Conservation (phyloP, 257 asterid genomes). For the Nicotiana noctiflora region DNA sequence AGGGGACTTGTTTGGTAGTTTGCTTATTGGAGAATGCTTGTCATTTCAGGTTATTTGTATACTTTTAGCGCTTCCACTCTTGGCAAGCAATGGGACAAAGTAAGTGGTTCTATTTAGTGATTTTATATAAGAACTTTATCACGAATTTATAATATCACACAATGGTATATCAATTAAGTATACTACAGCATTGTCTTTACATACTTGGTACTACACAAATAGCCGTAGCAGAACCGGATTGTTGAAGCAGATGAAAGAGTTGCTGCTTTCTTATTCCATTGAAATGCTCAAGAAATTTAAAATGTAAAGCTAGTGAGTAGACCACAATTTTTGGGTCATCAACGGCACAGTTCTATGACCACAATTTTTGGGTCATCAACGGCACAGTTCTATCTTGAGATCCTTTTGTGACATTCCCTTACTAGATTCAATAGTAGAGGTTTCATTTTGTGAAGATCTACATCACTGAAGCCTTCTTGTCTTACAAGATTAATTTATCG, state of each 20-base stretch:
- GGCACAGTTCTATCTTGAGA: neutral
- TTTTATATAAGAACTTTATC: neutral
- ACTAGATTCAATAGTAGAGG: neutral
- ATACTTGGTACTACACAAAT: neutral
- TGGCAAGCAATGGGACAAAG: slow-evolving; percentile 78
- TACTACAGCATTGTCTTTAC: neutral
- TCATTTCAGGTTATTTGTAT: slow-evolving; percentile 71
- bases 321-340: neutral
- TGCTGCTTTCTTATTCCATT: neutral
- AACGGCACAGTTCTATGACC: neutral
- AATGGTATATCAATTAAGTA: neutral
- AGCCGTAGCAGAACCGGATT: neutral
- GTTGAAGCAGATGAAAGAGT: neutral
- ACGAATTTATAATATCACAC: neutral
- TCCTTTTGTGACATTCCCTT: neutral
- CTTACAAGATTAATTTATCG: neutral
- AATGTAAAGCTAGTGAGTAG: neutral
- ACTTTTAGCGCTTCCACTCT: slow-evolving; percentile 86
- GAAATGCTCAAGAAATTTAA: neutral
- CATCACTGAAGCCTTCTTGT: neutral
- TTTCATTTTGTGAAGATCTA: neutral
- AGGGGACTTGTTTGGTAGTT: neutral
- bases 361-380: neutral
- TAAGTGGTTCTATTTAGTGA: slow-evolving; percentile 25
- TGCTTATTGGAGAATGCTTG: slow-evolving; percentile 4